Base-by-base conservation (phyloP, 192 early-diverging fungal genomes). In the Backusella parvicylindrica region DNA sequence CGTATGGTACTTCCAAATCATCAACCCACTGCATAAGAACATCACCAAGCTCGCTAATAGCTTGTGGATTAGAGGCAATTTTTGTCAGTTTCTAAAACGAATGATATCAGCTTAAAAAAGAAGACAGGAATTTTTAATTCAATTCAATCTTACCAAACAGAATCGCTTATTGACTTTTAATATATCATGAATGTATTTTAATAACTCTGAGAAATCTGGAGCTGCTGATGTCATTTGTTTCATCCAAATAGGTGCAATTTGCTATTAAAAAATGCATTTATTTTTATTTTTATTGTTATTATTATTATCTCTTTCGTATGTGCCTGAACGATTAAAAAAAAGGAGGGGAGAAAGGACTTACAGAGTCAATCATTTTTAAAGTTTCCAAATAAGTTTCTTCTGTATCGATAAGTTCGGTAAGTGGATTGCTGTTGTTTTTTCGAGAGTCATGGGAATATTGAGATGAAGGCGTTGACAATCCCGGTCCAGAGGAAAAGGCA, bases 1-100 rank as follows among this genome's bases (percentile, higher is more conserved):
- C 82, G 65, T 89, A 89, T 26, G 88, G 78, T 1, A 71, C 79
- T 79, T 89, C 88, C 84, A 89, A 84, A 63, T 86, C 81, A 68
- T 89, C 78, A 12, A 85, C 84, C 84, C 84, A 85, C 43, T 72
- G 65, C 79, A 85, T 83, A 15, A 85, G 53, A n/a, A 64, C 40
- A 68, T 81, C 79, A 23, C 81, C 84, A 31, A 85, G 68, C 9
- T 80, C 79, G 21, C 70, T 15, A 26, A 75, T 36, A 5, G 79
- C 68, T 66, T 81, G 76, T 50, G 83, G 78, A 63, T 69, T 77
- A n/a, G 64, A 26, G 16, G 71, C 67, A 71, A 80, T 75, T 63
- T 85, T 83, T 7, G 38, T 38, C 12, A 85, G 60, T 79, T 76
- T 83, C 84, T 85, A 76, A 13, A 47, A 41, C 21, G 26, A 64